Base-by-base conservation (phyloP, 192 early-diverging fungal species). In the Linnemannia zychae region DNA sequence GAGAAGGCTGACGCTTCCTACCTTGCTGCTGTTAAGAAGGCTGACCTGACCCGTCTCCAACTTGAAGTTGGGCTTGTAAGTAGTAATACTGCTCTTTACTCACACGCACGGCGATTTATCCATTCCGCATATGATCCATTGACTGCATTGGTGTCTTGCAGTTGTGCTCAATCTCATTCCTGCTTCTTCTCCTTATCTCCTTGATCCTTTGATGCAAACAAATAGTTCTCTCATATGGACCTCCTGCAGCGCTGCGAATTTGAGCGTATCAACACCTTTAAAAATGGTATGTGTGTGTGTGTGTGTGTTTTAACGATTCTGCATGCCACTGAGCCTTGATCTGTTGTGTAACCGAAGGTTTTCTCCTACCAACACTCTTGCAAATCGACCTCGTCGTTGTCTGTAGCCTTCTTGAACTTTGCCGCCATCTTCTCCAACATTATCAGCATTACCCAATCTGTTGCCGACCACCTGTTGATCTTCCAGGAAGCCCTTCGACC, bases 401-500 rank as follows among this genome's bases (percentile, higher is more conserved):
- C 52, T 67, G 44, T 70, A 86, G 84, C 87, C 4, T 91, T 92
- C 47, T 81, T 90, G 40, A 83, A 89, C 63, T 91, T 88, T 78
- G 87, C 88, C 16, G 88, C 87, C 9, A 88, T 86, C 46, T 83
- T 91, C 34, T 88, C 89, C n/a, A 89, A 84, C 52, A 77, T 86
- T 6, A 78, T 91, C 37, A 88, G 89, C 2, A 81, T 83, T 31
- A 79, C 91, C 7, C 89, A 94, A 77, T 87, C 91, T 22, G 91
- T 92, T 3, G 91, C 92, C 36, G 94, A 95, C 33, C 83, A 89
- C 57, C 72, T 93, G 40, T 47, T 90, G 15, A 80, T 91, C 44
- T 90, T 87, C 83, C 91, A 91, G 72, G 93, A 96, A 86, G 93
- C 94, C 24, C 82, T 96, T n/a, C 92, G 92, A 82, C 94, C 95